Percentiles rank a stretch among this genome's conserved stretches.
phyloP scores from a whole-genome alignment of 495 filamentous ascomycete species.

The Talaromyces nanjingensis region DNA sequence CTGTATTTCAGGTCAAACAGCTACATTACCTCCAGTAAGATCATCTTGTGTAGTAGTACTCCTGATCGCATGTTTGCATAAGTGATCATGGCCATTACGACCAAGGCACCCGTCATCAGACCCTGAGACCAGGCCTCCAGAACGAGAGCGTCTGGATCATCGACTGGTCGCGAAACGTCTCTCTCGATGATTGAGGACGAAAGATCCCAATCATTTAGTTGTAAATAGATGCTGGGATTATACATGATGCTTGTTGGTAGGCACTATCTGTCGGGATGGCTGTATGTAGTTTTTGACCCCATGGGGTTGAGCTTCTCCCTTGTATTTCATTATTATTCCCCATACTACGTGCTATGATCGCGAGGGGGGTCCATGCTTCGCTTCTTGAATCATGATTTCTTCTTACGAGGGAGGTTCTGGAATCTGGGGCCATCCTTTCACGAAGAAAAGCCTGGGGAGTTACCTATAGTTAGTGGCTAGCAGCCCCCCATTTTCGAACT shows the following conservation, averaged over 20 bases:
- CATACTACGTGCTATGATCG: background rate
- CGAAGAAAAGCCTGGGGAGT: too few species aligned
- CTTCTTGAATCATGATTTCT: background rate
- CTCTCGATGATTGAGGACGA: background rate
- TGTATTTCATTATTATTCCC: conserved; percentile 3
- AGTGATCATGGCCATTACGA: conserved; percentile 23
- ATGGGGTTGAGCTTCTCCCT: conserved; percentile 2
- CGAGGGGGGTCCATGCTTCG: conserved; percentile 1
- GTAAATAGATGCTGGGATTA: background rate
- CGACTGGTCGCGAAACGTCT: background rate
- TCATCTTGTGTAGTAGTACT: conserved; percentile 27
- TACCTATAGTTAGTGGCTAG: too few species aligned
- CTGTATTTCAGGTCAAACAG: background rate
- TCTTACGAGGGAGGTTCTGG: background rate
- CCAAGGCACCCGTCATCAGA: conserved; percentile 23
- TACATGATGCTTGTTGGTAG: conserved; percentile 2
- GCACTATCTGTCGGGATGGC: background rate
- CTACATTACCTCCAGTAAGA: conserved; percentile 22
- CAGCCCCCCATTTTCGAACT: too few species aligned
- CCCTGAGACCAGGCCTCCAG: conserved; percentile 29
- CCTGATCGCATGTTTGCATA: conserved; percentile 22
- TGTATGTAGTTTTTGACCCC: background rate
- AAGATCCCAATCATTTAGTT: background rate
- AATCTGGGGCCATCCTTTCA: too few species aligned
- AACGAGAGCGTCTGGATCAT: conserved; percentile 17